phyloP scores from a whole-genome alignment of 129 eudicot species.

The Ambrosia trifida region DNA sequence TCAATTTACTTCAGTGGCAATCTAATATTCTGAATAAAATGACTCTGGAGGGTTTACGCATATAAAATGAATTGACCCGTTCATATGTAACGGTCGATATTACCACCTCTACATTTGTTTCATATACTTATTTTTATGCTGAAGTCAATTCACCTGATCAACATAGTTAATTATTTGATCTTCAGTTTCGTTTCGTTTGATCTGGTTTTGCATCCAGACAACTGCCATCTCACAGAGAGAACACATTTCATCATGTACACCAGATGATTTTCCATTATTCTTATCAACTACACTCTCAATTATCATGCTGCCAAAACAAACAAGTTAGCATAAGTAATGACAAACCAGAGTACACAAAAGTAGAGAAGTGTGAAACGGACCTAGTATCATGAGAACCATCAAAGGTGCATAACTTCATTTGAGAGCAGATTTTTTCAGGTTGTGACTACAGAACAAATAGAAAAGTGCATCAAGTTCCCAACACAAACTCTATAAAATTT shows the following conservation, averaged over 20 bases:
- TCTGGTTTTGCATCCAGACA: conserved; percentile 44
- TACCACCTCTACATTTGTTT: neutral
- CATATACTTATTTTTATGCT: neutral
- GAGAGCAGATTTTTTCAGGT: conserved; percentile 74
- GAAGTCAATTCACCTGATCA: conserved; percentile 36
- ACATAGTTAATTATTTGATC: conserved; percentile 37
- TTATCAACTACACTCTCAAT: conserved; percentile 83
- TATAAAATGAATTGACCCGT: neutral
- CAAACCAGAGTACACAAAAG: conserved; percentile 2
- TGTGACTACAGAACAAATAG: conserved; percentile 42
- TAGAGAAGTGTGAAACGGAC: conserved; percentile 38
- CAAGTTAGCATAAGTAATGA: neutral
- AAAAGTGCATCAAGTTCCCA: conserved; percentile 15
- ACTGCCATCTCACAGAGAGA: conserved; percentile 40
- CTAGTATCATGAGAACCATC: conserved; percentile 64
- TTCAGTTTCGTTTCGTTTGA: conserved; percentile 36
- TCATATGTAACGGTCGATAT: neutral
- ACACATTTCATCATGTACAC: conserved; percentile 37
- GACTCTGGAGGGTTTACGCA: neutral
- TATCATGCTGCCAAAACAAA: conserved; percentile 53
- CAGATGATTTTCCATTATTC: conserved; percentile 39
- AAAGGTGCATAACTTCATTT: conserved; percentile 65
- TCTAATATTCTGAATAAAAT: neutral
- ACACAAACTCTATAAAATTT: neutral
- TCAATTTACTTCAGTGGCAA: neutral